A percentile compares a stretch with the other conserved stretches of the same genome.
phyloP scores from a whole-genome alignment of 2,329 filamentous ascomycete species.

The Biscogniauxia mediterranea region DNA sequence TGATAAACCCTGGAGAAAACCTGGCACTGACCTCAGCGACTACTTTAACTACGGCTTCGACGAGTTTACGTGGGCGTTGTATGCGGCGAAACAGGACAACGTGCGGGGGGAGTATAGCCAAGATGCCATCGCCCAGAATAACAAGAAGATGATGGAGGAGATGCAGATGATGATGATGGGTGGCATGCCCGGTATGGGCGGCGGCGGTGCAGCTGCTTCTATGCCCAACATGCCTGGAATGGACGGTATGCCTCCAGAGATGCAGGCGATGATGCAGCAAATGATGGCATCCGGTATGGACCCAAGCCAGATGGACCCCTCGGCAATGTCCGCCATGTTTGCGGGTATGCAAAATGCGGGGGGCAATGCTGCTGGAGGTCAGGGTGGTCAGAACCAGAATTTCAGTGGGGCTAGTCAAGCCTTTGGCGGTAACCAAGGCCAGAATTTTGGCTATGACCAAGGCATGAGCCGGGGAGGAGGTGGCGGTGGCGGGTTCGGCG shows the following conservation, averaged over 20 bases:
- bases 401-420: conserved; percentile 46
- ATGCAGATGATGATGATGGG: conserved; percentile 68
- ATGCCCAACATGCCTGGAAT: conserved; percentile 51
- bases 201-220: conserved; percentile 30
- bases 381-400: conserved; percentile 50
- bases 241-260: conserved; percentile 64
- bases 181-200: conserved; percentile 42
- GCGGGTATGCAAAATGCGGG: conserved; percentile 52
- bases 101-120: conserved; percentile 74
- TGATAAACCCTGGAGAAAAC: conserved; percentile 92
- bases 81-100: conserved; percentile 82
- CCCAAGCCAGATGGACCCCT: conserved; percentile 64
- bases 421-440: conserved; percentile 53
- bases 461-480: conserved; percentile 30
- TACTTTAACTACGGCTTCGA: conserved; percentile 99
- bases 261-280: conserved; percentile 69
- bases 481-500: conserved; percentile 27
- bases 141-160: conserved; percentile 78
- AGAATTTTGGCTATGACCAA: conserved; percentile 44
- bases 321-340: conserved; percentile 59
- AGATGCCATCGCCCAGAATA: conserved; percentile 58
- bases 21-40: conserved; percentile 90
- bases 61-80: conserved; percentile 96
- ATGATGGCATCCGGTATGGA: conserved; percentile 67
- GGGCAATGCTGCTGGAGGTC: conserved; percentile 38